Percentiles rank a stretch among this genome's conserved stretches.
Evolutionary conservation across 306 rosid species (phyloP).

Genomic region (Quercus aquifolioides): DNA sequence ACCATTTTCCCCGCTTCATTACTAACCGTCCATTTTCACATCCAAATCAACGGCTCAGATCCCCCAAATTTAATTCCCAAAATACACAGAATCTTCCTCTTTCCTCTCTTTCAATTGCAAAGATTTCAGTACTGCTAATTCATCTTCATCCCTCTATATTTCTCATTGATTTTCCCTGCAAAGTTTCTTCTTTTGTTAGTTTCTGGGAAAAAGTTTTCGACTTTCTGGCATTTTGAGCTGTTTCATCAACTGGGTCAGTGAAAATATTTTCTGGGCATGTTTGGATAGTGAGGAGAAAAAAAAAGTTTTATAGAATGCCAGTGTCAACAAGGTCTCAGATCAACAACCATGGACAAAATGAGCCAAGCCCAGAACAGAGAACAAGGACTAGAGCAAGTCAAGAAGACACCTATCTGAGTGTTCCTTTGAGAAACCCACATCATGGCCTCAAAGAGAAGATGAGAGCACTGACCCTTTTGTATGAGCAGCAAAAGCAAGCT

Average conservation of each 20-base stretch:
- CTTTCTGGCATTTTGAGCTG: background rate
- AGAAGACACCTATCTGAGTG: slow-evolving; percentile 22
- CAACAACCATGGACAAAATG: slow-evolving; percentile 25
- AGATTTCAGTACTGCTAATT: background rate
- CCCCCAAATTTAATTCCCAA: slow-evolving; percentile 23
- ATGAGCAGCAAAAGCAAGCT: slow-evolving; percentile 88
- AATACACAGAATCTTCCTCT: slow-evolving; percentile 8
- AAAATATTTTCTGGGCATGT: slow-evolving; percentile 39
- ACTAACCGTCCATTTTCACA: slow-evolving; percentile 21
- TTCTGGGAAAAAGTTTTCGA: slow-evolving; percentile 4
- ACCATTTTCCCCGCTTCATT: slow-evolving; percentile 19
- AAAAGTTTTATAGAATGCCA: slow-evolving; percentile 50
- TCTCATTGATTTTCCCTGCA: background rate
- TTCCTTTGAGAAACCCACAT: slow-evolving; percentile 65
- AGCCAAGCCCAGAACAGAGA: slow-evolving; percentile 23
- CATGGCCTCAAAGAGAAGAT: slow-evolving; percentile 90
- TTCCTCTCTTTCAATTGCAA: slow-evolving; percentile 16
- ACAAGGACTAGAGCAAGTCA: slow-evolving; percentile 29
- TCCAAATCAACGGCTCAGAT: slow-evolving; percentile 40
- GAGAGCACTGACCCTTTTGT: slow-evolving; percentile 68
- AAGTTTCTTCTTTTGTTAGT: background rate
- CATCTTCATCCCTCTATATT: background rate
- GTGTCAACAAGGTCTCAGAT: slow-evolving; percentile 84
- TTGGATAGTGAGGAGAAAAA: slow-evolving; percentile 4
- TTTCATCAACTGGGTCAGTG: slow-evolving; percentile 20